Base-by-base conservation (phyloP, 192 early-diverging fungal species). In the Coemansia sp. region DNA sequence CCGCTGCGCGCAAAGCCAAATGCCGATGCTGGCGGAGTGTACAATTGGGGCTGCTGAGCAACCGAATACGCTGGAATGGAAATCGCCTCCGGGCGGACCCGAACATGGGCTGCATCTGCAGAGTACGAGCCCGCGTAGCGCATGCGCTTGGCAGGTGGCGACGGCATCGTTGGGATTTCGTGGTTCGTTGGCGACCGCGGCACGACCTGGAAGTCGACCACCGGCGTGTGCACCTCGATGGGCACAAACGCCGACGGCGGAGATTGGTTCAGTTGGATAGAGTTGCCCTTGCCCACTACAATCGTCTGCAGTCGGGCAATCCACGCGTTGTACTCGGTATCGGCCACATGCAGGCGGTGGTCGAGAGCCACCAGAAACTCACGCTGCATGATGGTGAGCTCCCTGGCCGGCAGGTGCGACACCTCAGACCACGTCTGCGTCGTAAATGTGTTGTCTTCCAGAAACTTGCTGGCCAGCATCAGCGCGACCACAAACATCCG, bases 371-470 rank as follows among this genome's bases (percentile, higher is more conserved):
- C 67, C 62, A 95, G 67, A 66, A 92, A 93, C 66, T 95, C 93
- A 62, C 90, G 91, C 84, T 93, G 93, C 87, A 92, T 92, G 8
- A 90, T 87, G 52, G 90, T 91, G 29, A 96, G 84, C 65, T 96
- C 91, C 53, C 79, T 65, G 35, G 92, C 83, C 7, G 87, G 90
- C 64, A 96, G 89, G 49, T 85, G 82, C 37, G 89, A 91, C 17
- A 96, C 91, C 59, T 93, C 86, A 16, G 89, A 86, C 94, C 94
- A 96, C 1, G 93, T 93, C 74, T 89, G 85, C 70, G 92, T 93
- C 11, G 94, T 88, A 65, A 91, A 96, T 50, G 92, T 94, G 72
- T 94, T 94, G 75, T 96, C 94, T 66, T 92, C 87, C 25, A 93
- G 79, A 65, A 86, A 88, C 66, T 95, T 95, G 82, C 91, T 93